Evolutionary conservation across 805 yeast genomes (phyloP), one percentile per base, ranked within the genome.

Genomic region (Debaryomyces castellii): DNA sequence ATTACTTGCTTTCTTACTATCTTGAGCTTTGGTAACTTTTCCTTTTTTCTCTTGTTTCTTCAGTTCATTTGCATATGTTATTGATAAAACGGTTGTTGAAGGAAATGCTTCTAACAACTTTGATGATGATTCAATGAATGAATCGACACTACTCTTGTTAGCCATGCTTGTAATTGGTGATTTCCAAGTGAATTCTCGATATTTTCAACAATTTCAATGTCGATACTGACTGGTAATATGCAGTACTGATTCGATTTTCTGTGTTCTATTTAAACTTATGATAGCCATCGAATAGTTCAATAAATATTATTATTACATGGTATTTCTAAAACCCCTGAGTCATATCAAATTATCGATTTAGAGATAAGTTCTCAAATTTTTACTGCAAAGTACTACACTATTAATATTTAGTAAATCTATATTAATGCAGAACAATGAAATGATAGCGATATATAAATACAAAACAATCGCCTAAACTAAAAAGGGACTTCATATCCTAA

Each of bases 21-120:
- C 25, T 30, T 11, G n/a, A 8, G 28, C 45, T 14, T 45, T 50
- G 38, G 47, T 41, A 16, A 45, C 49, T 18, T 23, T 34, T 16
- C 32, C 43, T n/a, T 48, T 46, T 11, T 48, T 47, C 33, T 46
- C 42, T 9, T 43, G 32, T 44, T 66, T 68, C 50, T 67, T 66
- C 23, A 47, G 46, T 18, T 52, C 51, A 43, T 69, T 68, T 34
- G 62, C 41, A 51, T 72, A 72, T 9, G 75, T 67, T 49, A 73
- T 63, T 18, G 72, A 63, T 32, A 73, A 50, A 1, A 54, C 55
- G 17, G 68, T 61, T 4, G 73, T 53, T 2, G 66, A 51, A 5
- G 77, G 76, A 46, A 59, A 66, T 16, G 74, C 71, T 43, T 62
- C 63, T 20, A 71, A 51, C 16, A 72, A 59, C 40, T 55, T 59